A percentile compares a stretch with the other conserved stretches of the same genome.
Conservation (phyloP, 495 filamentous ascomycete genomes). For the Neurospora sp. region DNA sequence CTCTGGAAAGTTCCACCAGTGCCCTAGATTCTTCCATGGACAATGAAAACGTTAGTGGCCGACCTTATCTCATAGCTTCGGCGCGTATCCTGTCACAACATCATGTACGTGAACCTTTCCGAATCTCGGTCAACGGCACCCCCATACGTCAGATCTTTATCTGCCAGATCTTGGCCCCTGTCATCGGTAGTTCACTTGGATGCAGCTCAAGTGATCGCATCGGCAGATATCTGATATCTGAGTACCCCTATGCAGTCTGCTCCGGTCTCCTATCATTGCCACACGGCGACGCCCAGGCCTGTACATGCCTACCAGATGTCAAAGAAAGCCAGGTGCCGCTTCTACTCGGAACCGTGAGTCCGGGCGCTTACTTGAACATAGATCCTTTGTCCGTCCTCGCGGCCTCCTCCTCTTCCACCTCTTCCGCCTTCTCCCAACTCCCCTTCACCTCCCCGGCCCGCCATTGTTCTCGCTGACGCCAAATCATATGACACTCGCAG, state of each 20-base stretch:
- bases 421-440: too few species aligned
- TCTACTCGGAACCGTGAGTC: too few species aligned
- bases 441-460: too few species aligned
- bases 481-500: neutral
- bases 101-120: neutral
- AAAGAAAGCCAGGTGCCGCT: too few species aligned
- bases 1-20: neutral
- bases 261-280: too few species aligned
- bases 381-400: too few species aligned
- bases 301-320: too few species aligned
- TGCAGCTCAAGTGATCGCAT: neutral
- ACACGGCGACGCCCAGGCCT: too few species aligned
- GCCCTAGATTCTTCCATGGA: neutral
- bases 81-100: neutral
- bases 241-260: too few species aligned
- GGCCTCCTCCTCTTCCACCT: too few species aligned
- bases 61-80: neutral
- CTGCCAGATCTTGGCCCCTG: neutral
- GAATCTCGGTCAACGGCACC: neutral
- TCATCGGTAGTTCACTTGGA: neutral
- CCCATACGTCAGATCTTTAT: neutral
- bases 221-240: too few species aligned
- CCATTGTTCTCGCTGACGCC: neutral
- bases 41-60: neutral
- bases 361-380: too few species aligned